phyloP scores from a whole-genome alignment of 2,329 filamentous ascomycete genomes.

The Sclerotinia nivalis region DNA sequence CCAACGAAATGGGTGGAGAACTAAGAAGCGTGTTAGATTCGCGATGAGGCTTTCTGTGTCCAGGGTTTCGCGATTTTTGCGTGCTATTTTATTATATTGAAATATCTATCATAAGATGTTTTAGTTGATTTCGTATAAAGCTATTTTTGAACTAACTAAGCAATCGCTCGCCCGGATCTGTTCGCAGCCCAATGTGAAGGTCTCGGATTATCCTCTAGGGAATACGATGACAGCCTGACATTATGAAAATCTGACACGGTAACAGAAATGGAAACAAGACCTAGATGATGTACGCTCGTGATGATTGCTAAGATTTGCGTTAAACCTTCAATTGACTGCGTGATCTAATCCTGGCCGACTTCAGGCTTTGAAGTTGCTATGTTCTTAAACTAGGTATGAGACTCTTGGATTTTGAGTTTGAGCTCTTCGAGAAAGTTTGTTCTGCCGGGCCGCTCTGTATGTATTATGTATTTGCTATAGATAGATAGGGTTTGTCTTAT shows the following conservation, averaged over 20 bases:
- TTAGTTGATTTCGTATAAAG: neutral
- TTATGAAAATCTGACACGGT: neutral
- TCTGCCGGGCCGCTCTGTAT: neutral
- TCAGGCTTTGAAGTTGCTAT: neutral
- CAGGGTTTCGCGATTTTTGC: neutral
- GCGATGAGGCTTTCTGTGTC: slow-evolving; percentile 11
- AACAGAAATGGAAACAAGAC: neutral
- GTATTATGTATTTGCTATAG: neutral
- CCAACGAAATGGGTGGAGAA: neutral
- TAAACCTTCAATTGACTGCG: neutral
- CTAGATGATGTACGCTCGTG: neutral
- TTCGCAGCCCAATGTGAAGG: neutral
- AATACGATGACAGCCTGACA: neutral
- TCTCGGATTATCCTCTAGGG: neutral
- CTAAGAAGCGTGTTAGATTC: slow-evolving; percentile 11
- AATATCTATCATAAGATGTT: neutral
- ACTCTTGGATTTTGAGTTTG: neutral
- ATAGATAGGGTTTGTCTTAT: neutral
- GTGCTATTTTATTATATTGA: neutral
- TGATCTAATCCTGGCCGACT: neutral
- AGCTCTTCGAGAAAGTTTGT: neutral
- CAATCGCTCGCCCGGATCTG: neutral
- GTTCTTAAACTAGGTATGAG: neutral
- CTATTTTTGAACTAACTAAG: neutral
- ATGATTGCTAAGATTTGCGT: neutral